Base-by-base conservation (phyloP, 2,329 filamentous ascomycete species). In the Dothideomycetidae sp. region DNA sequence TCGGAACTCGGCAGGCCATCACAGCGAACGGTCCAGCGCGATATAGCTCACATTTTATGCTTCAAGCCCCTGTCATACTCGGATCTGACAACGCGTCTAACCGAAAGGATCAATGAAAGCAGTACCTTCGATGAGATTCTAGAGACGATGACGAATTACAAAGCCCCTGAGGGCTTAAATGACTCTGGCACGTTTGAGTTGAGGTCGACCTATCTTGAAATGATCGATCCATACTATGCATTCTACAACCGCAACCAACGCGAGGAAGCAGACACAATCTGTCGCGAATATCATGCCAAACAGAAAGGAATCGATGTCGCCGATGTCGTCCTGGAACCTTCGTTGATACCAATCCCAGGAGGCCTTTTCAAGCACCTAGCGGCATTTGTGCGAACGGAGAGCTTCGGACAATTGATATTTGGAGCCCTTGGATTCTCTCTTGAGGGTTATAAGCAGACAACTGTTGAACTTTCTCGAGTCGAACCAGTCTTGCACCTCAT, bases 201-300 rank as follows among this genome's bases (percentile, higher is more conserved):
- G 36, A 90, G 86, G 53, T 75, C 81, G 3, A 74, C 93, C 43
- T 90, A 78, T 49, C 71, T 94, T 28, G 81, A 88, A 48, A 72
- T 92, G 32, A 75, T 98, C 35, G 92, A 98, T 54, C 90, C 92
- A 1, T 98, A 94, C 55, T 90, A 86, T 51, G 81, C 86, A 5
- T 85, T 96, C 53, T 98, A 93, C 58, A 92, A 78, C 51, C 93
- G 93, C 54, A 98, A 98, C 51, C 88, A 96, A 56, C 75, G 90
- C 35, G 90, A 98, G 53, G 90, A 98, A 56, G 84, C 88, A 0
- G 90, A 98, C 58, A 77, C 73, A 47, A 80, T 85, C 3, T 94
- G 90, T 62, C 84, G 80, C 49, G 78, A 80, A 51, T 80, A 82
- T 66, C 76, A 90, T 65, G 82, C 85, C 9, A 85, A 85, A 61